Evolutionary conservation across 176 grass and related monocot genomes (phyloP).

Genomic region (Musa beccarii): DNA sequence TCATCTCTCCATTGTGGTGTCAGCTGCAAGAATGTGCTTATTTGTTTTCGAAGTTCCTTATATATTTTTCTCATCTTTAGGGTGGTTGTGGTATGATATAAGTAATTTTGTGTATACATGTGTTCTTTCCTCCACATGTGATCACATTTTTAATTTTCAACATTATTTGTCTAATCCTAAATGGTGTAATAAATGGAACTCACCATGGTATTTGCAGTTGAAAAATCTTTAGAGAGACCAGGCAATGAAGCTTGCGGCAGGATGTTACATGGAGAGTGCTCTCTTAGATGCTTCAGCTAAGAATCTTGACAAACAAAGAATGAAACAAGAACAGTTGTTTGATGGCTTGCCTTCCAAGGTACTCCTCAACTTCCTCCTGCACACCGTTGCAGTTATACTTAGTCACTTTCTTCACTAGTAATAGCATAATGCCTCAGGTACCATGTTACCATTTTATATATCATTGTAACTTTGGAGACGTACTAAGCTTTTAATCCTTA

Average conservation of each 20-base stretch:
- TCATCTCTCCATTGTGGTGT: not conserved
- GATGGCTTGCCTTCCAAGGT: constrained; percentile 9
- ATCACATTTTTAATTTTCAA: not conserved
- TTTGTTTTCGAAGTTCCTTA: not conserved
- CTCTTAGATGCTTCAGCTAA: not conserved
- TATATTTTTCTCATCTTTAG: not conserved
- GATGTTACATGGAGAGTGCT: not conserved
- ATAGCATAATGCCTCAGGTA: not conserved
- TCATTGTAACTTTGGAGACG: not conserved
- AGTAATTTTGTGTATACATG: not conserved
- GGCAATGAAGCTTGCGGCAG: not conserved
- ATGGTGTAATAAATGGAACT: not conserved
- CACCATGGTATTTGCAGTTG: not conserved
- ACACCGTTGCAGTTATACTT: not conserved
- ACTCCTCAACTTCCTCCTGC: not conserved
- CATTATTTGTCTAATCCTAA: not conserved
- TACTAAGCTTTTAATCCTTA: not conserved
- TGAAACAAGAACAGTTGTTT: not conserved
- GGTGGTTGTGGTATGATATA: not conserved
- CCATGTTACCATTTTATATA: no score
- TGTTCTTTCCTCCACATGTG: not conserved
- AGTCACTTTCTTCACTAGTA: no score
- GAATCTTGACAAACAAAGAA: not conserved
- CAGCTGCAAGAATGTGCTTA: not conserved
- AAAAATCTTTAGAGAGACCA: not conserved